Percentiles rank a stretch among this genome's conserved stretches.
Conservation (phyloP, 345 rosid genomes). For the Brassica incana region DNA sequence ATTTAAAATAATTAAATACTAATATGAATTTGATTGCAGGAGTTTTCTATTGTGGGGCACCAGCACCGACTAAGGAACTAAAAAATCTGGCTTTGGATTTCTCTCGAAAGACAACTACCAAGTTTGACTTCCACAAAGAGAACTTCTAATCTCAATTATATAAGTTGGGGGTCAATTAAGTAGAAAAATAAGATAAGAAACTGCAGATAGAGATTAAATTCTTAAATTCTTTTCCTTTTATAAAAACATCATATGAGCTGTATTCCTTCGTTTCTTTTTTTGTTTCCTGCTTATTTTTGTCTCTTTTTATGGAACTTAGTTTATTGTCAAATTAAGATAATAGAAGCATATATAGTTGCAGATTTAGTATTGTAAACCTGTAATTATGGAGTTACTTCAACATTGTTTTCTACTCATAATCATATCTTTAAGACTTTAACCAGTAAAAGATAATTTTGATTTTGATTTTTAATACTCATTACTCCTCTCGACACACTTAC, state of each 20-base stretch:
- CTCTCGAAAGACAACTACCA: conserved; percentile 75
- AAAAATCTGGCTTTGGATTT: conserved; percentile 69
- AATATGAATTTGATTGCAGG: conserved; percentile 52
- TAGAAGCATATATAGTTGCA: conserved; percentile 2
- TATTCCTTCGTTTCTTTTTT: conserved; percentile 23
- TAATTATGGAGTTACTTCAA: conserved; percentile 19
- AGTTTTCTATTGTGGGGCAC: conserved; percentile 91
- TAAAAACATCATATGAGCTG: conserved; percentile 11
- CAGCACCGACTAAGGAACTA: conserved; percentile 63
- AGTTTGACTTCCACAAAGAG: conserved; percentile 92
- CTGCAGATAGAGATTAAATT: conserved; percentile 20
- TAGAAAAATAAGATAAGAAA: conserved; percentile 20
- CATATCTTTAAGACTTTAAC: neutral
- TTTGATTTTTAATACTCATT: neutral
- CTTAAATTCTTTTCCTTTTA: conserved; percentile 11
- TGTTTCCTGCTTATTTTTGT: neutral
- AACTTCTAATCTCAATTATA: conserved; percentile 52
- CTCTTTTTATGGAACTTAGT: neutral
- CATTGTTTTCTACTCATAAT: neutral
- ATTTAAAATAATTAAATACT: neutral
- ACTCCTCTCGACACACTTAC: neutral
- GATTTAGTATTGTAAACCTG: conserved; percentile 16
- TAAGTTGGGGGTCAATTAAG: neutral
- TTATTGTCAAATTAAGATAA: neutral
- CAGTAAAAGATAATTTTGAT: conserved; percentile 7